These are phyloP conservation scores for Chimonanthus praecox DNA, from an alignment of 164 flowering plant species.

Conservation along the genomic window DNA sequence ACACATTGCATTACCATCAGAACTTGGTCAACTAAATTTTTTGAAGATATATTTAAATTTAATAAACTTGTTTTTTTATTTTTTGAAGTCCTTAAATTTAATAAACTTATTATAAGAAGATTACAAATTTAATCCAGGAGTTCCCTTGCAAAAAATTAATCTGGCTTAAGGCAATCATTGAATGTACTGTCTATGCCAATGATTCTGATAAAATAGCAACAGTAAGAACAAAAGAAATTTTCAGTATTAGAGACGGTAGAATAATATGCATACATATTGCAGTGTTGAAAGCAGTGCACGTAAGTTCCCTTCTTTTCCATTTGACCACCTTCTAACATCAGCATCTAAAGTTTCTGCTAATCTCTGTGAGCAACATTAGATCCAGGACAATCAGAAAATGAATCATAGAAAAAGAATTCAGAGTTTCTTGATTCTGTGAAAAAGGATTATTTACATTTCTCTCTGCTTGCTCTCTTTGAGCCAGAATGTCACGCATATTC, in stretches of 20 bases:
- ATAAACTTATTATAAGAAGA: no score
- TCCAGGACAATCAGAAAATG: background rate
- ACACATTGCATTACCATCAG: no score
- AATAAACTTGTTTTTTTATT: no score
- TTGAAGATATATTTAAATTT: no score
- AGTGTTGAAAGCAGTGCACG: constrained; percentile 90
- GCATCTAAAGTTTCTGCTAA: constrained; percentile 80
- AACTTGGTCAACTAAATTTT: no score
- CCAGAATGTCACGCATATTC: constrained; percentile 79
- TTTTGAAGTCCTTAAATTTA: no score
- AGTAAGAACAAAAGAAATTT: background rate
- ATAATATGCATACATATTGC: constrained; percentile 66
- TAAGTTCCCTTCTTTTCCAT: constrained; percentile 82
- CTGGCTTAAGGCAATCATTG: no score
- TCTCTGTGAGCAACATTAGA: constrained; percentile 46
- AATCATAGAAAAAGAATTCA: background rate
- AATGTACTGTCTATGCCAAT: no score
- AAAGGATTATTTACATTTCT: constrained; percentile 47
- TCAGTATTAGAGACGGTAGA: background rate
- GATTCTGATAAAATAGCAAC: background rate
- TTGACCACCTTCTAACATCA: constrained; percentile 88
- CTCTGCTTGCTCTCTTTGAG: constrained; percentile 85
- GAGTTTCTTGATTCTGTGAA: constrained; percentile 4
- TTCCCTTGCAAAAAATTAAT: no score
- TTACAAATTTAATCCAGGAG: no score